Base-by-base conservation (phyloP, 257 asterid species). In the Solanum okadae region DNA sequence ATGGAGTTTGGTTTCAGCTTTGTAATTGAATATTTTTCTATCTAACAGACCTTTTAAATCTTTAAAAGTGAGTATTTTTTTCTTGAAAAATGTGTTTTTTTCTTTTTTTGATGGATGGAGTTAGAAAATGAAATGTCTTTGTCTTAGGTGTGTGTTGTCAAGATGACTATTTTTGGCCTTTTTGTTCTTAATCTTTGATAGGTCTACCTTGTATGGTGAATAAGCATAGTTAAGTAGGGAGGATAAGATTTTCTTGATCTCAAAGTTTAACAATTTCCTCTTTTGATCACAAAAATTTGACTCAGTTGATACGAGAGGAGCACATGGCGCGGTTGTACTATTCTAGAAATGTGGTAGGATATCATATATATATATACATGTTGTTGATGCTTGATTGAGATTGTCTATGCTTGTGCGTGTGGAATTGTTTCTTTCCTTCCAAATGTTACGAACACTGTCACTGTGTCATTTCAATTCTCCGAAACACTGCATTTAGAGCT, bases 1-100 rank as follows among this genome's bases (percentile, higher is more conserved):
- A 88, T 61, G 86, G 86, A 90, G 91, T 88, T 92, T 93, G 91
- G 91, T 91, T 79, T 79, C 33, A 44, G 38, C 67, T 46, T 42
- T 78, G 20, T 46, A 16, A 16, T 18, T 29, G 59, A 29, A n/a
- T 46, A 16, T 49, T 9, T 81, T 81, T 81, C 15, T 15, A 78
- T 42, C 63, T 92, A 86, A 85, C 88, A 87, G 88, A 34, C 87
- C 88, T 87, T 70, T 87, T 18, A 46, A 12, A 38, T 25, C 81
- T 88, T 79, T 85, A 72, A 4, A 70, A 83, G 40, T 40, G 49
- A 79, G 22, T 56, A 76, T 38, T 59, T 10, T 10, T 75, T 42
- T 79, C 78, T 71, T 42, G 86, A 7, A 7, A 71, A 31, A 71
- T 78, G 84, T 78, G 25, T 38, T 76, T 86, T 88, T 8, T 16